Conservation (phyloP, 148 eudicot genomes). For the Rhododendron griersonianum region DNA sequence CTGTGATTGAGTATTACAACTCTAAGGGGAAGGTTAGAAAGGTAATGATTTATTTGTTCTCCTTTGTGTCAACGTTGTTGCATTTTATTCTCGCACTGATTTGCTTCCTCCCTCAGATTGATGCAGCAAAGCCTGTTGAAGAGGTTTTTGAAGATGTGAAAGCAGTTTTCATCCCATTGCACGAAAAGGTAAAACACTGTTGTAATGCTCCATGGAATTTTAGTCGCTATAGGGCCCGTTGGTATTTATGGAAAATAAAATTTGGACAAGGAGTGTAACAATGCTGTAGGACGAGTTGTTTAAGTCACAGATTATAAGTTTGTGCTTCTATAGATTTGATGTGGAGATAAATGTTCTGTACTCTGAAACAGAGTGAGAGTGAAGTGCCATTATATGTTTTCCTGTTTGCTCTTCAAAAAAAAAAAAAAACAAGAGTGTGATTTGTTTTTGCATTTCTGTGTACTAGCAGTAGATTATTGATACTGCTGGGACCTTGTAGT, state of each 20-base stretch:
- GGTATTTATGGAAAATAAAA: constrained; percentile 15
- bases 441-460: background rate
- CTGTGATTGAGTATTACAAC: constrained; percentile 57
- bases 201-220: background rate
- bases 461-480: background rate
- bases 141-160: constrained; percentile 75
- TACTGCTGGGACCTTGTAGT: background rate
- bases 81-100: background rate
- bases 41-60: constrained; percentile 27
- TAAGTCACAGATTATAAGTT: background rate
- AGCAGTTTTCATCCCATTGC: constrained; percentile 37
- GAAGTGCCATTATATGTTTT: background rate
- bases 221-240: constrained; percentile 1
- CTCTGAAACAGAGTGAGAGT: background rate
- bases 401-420: background rate
- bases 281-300: background rate
- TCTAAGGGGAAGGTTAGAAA: constrained; percentile 58
- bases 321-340: background rate
- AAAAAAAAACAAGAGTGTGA: background rate
- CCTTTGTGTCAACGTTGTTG: background rate
- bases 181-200: constrained; percentile 43
- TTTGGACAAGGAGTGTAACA: background rate
- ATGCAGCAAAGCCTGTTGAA: constrained; percentile 60
- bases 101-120: constrained; percentile 39
- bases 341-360: background rate